Base-by-base conservation (phyloP, 2,329 filamentous ascomycete genomes). In the Onygena corvina region DNA sequence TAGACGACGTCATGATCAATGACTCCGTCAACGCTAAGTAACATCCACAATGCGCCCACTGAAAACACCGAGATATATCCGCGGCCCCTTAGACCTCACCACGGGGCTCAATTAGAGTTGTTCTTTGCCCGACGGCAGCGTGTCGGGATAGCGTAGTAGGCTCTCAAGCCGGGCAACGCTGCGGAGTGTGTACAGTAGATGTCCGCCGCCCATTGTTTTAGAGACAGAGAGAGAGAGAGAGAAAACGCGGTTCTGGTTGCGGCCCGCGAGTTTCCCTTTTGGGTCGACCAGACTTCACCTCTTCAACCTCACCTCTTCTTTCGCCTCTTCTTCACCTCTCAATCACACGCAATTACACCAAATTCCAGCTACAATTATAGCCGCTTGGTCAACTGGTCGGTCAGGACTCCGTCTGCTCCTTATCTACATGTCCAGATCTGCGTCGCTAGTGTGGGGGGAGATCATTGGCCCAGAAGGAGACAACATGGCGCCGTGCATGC, bases 31-130 rank as follows among this genome's bases (percentile, higher is more conserved):
- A n/a, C n/a, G n/a, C n/a, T n/a, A n/a, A n/a, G n/a, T n/a, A n/a
- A n/a, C n/a, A n/a, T n/a, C n/a, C n/a, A n/a, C n/a, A n/a, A n/a
- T n/a, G n/a, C n/a, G n/a, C n/a, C n/a, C n/a, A n/a, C n/a, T n/a
- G n/a, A n/a, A n/a, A n/a, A n/a, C n/a, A n/a, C n/a, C 18, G 36
- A 9, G 36, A 25, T 40, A 11, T 40, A n/a, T 40, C 36, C 36
- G 36, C 20, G 36, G 36, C n/a, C n/a, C n/a, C 20, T 38, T 14
- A 18, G 12, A 18, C 11, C 36, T 40, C 36, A n/a, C n/a, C n/a
- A n/a, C 20, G 21, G 12, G 38, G 38, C 38, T 42, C 38, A 42
- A 42, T 27, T 42, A 42, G 23, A 42, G 38, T 42, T 42, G 27
- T 5, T 5, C 4, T 5, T 11, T 29, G 27, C 27, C 27, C 11